Evolutionary conservation across 129 eudicot species (phyloP).

Genomic region (Arctium minus): DNA sequence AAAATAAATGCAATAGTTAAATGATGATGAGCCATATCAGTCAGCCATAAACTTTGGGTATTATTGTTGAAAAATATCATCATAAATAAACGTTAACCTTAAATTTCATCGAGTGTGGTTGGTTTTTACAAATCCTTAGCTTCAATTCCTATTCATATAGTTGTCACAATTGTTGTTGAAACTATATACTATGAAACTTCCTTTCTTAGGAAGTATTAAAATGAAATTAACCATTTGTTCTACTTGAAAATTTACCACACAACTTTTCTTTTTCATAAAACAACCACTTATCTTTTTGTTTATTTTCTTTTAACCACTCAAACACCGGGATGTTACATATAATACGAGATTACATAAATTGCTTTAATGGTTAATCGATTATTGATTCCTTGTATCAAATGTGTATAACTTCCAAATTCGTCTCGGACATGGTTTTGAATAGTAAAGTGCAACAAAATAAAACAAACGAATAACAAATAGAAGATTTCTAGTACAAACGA

Average conservation of each 20-base stretch:
- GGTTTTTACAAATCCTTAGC: no score
- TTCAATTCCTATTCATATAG: no score
- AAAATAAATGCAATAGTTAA: no score
- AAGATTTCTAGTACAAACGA: constrained; percentile 1
- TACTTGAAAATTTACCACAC: not conserved
- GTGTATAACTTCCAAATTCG: not conserved
- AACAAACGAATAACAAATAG: constrained; percentile 11
- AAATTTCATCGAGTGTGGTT: no score
- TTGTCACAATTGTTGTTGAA: no score
- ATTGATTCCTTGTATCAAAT: not conserved
- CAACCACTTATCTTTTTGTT: not conserved
- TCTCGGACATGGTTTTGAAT: not conserved
- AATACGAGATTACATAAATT: not conserved
- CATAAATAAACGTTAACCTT: no score
- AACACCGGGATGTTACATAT: not conserved
- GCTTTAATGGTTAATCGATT: not conserved
- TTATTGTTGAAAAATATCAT: no score
- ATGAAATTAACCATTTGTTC: not conserved
- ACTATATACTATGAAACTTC: no score
- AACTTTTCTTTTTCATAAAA: not conserved
- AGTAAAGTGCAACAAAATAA: not conserved
- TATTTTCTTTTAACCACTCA: not conserved
- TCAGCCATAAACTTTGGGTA: no score
- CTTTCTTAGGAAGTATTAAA: no score
- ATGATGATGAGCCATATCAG: no score